Base-by-base conservation (phyloP, 2,329 filamentous ascomycete species). In the Thelonectria discophora region DNA sequence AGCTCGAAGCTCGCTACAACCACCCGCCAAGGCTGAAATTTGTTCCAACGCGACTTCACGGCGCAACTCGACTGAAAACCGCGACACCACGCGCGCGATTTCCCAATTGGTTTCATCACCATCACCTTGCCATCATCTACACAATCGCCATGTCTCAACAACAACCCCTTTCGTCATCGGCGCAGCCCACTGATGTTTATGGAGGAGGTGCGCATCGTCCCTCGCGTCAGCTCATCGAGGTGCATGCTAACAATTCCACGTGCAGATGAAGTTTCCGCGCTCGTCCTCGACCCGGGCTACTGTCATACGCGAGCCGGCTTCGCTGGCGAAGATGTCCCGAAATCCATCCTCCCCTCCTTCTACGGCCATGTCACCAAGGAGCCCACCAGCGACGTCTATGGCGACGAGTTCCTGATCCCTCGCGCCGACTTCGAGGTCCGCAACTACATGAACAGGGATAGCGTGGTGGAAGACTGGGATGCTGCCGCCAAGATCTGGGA, bases 381-480 rank as follows among this genome's bases (percentile, higher is more conserved):
- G 56, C 67, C 73, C 17, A 82, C 85, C 51, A 80, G 79, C 70
- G 82, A 88, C 58, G 82, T 95, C 61, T 98, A 94, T 72, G 95
- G 95, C 79, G 96, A 99, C 76, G 94, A 97, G 77, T 89, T 90
- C 67, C 89, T 97, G 73, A 88, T 92, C 47, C 91, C 94, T 13
- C 86, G 89, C 65, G 83, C 86, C 55, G 86, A 89, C 63, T 85
- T 97, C 69, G 91, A 97, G 69, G 90, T 98, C 66, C 88, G 90
- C 78, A 98, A 97, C 79, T 95, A 97, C 68, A 96, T 97, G 87
- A 89, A 89, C 72, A 86, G 87, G 71, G 94, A 97, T 72, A 93
- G 92, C 73, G 86, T 94, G 52, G 95, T 99, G 49, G 92, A 97
- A 77, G 94, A 99, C 77, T 99, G 95, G 95, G 95, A 99, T 67